These are phyloP conservation scores for Saksenaea vasiformis DNA, from an alignment of 371 early-diverging fungal species.

Conservation along the genomic window DNA sequence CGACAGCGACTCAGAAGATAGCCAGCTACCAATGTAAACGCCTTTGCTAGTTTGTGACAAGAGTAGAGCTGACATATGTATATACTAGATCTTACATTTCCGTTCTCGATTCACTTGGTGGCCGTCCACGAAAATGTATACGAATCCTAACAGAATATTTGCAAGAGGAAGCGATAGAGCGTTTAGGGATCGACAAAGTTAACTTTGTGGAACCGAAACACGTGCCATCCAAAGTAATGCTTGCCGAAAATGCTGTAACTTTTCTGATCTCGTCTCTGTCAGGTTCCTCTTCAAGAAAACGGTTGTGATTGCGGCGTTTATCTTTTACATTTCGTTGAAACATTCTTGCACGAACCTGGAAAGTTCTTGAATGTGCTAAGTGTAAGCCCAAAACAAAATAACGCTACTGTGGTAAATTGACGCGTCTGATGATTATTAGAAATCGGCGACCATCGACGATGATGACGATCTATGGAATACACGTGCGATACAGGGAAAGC, in stretches of 20 bases:
- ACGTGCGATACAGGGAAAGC: neutral
- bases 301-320: conserved; percentile 69
- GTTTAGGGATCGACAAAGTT: conserved; percentile 9
- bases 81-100: conserved; percentile 39
- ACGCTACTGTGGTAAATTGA: neutral
- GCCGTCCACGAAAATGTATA: conserved; percentile 38
- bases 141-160: conserved; percentile 43
- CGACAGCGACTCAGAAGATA: neutral
- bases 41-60: neutral
- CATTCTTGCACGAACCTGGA: conserved; percentile 29
- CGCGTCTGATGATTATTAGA: neutral
- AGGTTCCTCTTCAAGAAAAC: conserved; percentile 60
- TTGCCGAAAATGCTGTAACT: conserved; percentile 33
- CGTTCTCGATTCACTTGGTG: conserved; percentile 60
- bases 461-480: neutral
- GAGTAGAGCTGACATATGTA: neutral
- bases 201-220: conserved; percentile 4
- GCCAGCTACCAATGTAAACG: neutral
- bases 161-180: conserved; percentile 32
- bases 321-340: conserved; percentile 56
- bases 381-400: neutral
- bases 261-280: conserved; percentile 17
- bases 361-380: neutral
- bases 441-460: neutral
- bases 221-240: conserved; percentile 14